These are phyloP conservation scores for Neckera pumila DNA, from an alignment of 225 moss, liverwort and hornwort genomes.

Conservation along the genomic window DNA sequence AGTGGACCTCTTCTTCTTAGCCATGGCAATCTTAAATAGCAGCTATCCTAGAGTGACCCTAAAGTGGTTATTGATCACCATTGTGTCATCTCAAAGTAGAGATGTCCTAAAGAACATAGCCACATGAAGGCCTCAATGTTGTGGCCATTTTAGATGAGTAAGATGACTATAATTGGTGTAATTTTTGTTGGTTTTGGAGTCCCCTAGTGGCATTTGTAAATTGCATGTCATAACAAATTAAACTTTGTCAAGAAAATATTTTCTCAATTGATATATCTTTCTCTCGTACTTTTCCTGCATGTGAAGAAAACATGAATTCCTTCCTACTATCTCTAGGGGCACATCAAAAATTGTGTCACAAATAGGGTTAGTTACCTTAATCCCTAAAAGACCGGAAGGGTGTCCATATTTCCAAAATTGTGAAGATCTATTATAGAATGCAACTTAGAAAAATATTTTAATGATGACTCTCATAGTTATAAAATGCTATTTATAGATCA, in stretches of 20 bases:
- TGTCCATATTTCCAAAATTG: no score
- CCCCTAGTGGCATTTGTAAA: not conserved
- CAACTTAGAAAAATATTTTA: no score
- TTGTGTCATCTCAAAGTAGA: not conserved
- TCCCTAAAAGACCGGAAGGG: no score
- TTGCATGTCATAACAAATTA: not conserved
- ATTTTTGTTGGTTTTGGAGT: not conserved
- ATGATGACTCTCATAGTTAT: no score
- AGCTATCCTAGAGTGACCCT: not conserved
- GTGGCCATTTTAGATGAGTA: not conserved
- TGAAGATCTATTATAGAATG: no score
- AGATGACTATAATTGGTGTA: not conserved
- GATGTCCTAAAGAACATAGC: not conserved
- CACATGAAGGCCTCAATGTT: not conserved
- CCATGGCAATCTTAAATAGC: not conserved
- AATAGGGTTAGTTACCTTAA: not conserved
- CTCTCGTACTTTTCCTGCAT: rapidly evolving
- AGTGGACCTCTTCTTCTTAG: not conserved
- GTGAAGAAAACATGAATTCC: not conserved
- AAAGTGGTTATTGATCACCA: not conserved
- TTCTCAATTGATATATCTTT: not conserved
- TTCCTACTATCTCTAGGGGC: not conserved
- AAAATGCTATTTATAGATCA: no score
- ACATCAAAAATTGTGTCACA: not conserved
- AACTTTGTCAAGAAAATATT: not conserved